These are phyloP conservation scores for Chara braunii DNA, from an alignment of 139 green algal species.

Conservation along the genomic window DNA sequence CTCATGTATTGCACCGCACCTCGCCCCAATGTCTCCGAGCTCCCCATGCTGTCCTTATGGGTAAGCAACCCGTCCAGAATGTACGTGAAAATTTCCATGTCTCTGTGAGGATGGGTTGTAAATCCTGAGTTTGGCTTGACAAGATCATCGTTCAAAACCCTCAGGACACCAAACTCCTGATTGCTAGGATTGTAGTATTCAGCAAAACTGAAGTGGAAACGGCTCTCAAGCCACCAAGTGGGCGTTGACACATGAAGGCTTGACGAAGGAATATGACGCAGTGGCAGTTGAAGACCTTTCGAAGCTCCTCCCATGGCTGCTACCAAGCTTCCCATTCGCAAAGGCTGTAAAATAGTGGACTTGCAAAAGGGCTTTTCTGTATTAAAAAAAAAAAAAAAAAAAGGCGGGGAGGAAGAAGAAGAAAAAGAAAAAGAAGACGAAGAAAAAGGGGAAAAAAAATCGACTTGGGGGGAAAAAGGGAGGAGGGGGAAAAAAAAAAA, in stretches of 20 bases:
- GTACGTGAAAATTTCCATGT: slow-evolving; percentile 44
- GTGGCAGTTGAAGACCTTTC: no score
- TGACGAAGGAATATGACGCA: slow-evolving; percentile 21
- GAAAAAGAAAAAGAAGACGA: no score
- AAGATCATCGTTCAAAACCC: slow-evolving; percentile 45
- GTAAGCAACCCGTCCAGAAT: slow-evolving; percentile 30
- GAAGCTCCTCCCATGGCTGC: no score
- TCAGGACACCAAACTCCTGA: slow-evolving; percentile 34
- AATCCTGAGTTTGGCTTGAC: slow-evolving; percentile 39
- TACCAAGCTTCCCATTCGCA: no score
- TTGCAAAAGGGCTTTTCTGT: no score
- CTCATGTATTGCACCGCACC: slow-evolving; percentile 44
- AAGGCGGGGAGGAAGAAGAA: no score
- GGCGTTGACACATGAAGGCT: slow-evolving; percentile 32
- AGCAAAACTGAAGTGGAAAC: slow-evolving; percentile 45
- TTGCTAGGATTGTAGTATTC: slow-evolving; percentile 35
- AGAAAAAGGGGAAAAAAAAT: no score
- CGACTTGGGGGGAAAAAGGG: no score
- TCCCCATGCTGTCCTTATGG: slow-evolving; percentile 42
- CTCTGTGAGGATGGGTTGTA: slow-evolving; percentile 31
- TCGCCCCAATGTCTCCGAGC: slow-evolving; percentile 19
- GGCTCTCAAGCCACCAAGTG: slow-evolving; percentile 41
- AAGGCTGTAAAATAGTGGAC: no score
- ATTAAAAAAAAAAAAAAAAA: no score
- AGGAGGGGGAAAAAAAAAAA: no score